phyloP scores from a whole-genome alignment of 495 filamentous ascomycete genomes.

The Tuber borchii region DNA sequence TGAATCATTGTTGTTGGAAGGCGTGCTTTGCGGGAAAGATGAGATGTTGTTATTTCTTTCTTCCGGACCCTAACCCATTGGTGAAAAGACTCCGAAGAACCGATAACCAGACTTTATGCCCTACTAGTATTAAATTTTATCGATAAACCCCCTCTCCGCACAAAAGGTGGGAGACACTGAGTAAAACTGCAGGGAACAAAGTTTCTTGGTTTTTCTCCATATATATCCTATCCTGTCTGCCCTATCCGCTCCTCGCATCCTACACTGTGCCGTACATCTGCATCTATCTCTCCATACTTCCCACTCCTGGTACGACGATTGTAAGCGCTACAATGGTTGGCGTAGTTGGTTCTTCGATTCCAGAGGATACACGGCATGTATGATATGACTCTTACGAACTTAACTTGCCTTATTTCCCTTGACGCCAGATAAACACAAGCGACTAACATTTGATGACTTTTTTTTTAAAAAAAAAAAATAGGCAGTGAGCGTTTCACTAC shows the following conservation, averaged over 20 bases:
- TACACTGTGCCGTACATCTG: neutral
- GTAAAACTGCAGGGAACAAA: neutral
- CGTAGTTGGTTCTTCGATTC: slow-evolving; percentile 53
- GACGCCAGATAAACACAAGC: slow-evolving; percentile 4
- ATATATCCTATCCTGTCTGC: neutral
- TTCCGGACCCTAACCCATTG: neutral
- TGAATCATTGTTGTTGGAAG: neutral
- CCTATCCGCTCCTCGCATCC: neutral
- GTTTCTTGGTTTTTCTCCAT: neutral
- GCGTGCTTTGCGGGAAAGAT: neutral
- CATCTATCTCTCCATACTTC: neutral
- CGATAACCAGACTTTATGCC: neutral
- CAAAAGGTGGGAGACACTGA: neutral
- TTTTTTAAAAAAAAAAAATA: slow-evolving; percentile 42
- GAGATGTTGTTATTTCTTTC: neutral
- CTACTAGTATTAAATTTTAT: neutral
- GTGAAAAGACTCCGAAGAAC: neutral
- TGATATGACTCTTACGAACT: slow-evolving; percentile 33
- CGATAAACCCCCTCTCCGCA: neutral
- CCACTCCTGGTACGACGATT: neutral
- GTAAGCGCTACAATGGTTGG: slow-evolving; percentile 15
- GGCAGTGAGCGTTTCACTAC: slow-evolving; percentile 94
- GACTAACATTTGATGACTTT: slow-evolving; percentile 21
- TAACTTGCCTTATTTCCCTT: slow-evolving; percentile 1
- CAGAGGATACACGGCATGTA: slow-evolving; percentile 57